Base-by-base conservation (phyloP, 352 stramenopile genomes). In the Phytopythium helicoides region DNA sequence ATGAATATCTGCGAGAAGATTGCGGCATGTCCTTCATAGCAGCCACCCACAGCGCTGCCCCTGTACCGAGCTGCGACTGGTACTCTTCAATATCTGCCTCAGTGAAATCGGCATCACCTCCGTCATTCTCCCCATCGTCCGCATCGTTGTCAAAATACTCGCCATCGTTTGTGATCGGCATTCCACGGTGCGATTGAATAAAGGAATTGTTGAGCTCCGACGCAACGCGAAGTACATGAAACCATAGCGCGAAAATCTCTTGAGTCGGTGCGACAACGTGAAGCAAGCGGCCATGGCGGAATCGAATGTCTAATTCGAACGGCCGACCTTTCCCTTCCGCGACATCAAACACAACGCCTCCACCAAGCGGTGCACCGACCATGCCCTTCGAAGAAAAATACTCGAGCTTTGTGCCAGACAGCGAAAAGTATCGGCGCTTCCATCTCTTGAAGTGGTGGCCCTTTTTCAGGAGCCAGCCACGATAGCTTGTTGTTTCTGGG, bases 391-490 rank as follows among this genome's bases (percentile, higher is more conserved):
- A 60, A 21, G 23, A 31, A 50, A 76, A 83, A 52, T 95, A 95
- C 25, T 60, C 66, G 1, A 95, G 46, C 11, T 73, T 71, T 15
- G 74, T 88, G n/a, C 72, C 64, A 41, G 81, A 62, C 39, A 95
- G 68, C 18, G 81, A 62, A 36, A 95, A 89, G 53, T 84, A 92
- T 8, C 79, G 69, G n/a, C 75, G 66, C 61, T 93, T 95, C 85
- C 85, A 95, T 0, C 66, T 89, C 68, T 91, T 89, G 49, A 93
- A 82, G 40, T 80, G 72, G 51, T 93, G 81, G 1, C 85, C 85
- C 59, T 87, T 77, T 59, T 95, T 95, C 45, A 91, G 52, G 1
- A 95, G 66, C 82, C 82, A 95, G 19, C 84, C 84, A 11, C 40
- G 51, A 16, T 52, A 39, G 11, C 26, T 52, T 14, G 39, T 21